Conservation (phyloP, 495 filamentous ascomycete genomes). For the Trichoderma virens region DNA sequence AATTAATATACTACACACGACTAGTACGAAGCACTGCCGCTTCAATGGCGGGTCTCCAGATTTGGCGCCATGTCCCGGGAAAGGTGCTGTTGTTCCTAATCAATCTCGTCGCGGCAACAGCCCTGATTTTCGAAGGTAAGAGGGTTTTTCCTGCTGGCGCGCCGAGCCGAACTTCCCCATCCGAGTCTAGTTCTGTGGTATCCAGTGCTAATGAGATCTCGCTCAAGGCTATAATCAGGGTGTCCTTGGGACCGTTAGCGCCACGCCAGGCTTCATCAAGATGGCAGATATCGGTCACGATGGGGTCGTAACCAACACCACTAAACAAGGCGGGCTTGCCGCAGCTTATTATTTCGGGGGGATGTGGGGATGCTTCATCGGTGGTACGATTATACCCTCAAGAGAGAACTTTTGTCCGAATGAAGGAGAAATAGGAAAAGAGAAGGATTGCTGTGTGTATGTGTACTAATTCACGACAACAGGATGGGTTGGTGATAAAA, state of each 20-base stretch:
- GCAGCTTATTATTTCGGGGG: conserved; percentile 49
- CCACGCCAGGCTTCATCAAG: conserved; percentile 35
- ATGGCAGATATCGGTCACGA: conserved; percentile 22
- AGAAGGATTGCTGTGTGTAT: conserved; percentile 18
- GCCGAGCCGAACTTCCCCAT: conserved; percentile 21
- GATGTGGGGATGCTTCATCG: conserved; percentile 41
- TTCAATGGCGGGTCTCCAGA: conserved; percentile 13
- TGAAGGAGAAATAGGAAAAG: neutral
- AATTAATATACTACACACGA: too few relatives aligned
- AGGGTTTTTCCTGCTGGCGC: conserved; percentile 28
- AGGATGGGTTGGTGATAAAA: conserved; percentile 12
- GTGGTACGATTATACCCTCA: conserved; percentile 13
- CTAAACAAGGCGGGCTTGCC: conserved; percentile 39
- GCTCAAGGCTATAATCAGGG: conserved; percentile 58
- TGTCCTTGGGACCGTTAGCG: conserved; percentile 69
- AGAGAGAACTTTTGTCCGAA: neutral
- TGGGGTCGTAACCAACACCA: conserved; percentile 17
- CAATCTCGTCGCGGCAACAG: conserved; percentile 22
- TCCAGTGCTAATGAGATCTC: neutral
- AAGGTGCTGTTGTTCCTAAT: conserved; percentile 21
- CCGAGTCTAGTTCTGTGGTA: neutral
- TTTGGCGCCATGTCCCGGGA: conserved; percentile 20
- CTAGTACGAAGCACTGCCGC: neutral
- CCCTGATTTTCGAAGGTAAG: conserved; percentile 17
- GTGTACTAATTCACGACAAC: conserved; percentile 30